A percentile compares a stretch with the other conserved stretches of the same genome.
Evolutionary conservation across 1,139 yeast species (phyloP).

Genomic region (Hemisphaericaspora subhashii): DNA sequence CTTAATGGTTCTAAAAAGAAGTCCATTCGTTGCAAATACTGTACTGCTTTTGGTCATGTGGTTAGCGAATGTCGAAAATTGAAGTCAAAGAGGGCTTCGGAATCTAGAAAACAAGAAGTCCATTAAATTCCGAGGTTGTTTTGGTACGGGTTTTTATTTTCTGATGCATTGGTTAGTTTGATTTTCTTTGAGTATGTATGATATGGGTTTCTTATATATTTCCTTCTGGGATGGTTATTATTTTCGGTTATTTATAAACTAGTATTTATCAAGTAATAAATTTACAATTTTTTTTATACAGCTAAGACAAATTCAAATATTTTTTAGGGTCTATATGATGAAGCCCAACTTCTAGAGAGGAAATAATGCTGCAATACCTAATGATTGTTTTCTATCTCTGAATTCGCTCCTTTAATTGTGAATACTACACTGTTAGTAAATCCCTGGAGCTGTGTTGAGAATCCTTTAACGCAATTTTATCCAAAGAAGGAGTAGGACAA

Average conservation of each 20-base stretch:
- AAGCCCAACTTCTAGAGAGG: no score
- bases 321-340: no score
- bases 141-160: neutral
- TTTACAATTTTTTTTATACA: neutral
- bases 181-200: neutral
- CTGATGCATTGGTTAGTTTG: no score
- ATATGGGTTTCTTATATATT: neutral
- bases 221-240: neutral
- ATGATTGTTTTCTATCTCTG: no score
- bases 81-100: neutral
- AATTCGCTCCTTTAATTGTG: no score
- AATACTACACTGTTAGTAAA: no score
- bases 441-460: no score
- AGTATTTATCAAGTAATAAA: neutral
- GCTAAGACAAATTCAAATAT: no score
- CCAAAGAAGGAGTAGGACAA: neutral
- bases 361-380: no score
- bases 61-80: conserved; percentile 6
- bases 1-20: conserved; percentile 1
- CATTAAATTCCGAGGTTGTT: neutral
- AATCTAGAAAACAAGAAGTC: neutral
- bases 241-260: neutral
- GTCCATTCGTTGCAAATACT: conserved; percentile 2
- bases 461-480: neutral
- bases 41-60: conserved; percentile 4